A percentile compares a stretch with the other conserved stretches of the same genome.
These are phyloP conservation scores for Cymbopogon citratus DNA, from an alignment of 176 grass and related monocot genomes.

Conservation along the genomic window DNA sequence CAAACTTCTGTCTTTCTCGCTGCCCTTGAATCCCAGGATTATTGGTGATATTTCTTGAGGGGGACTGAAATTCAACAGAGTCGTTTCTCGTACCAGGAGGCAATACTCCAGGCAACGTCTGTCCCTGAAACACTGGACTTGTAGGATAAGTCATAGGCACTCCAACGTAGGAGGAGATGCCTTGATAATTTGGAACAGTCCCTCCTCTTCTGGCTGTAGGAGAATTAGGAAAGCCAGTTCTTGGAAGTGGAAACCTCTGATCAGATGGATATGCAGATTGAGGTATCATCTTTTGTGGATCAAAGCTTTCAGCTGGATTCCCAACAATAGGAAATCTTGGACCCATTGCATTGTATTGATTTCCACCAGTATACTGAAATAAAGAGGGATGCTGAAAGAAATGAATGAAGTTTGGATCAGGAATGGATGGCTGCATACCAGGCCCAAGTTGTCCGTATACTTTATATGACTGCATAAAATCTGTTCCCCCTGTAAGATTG, in stretches of 20 bases:
- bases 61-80: conserved; percentile 36
- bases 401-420: conserved; percentile 57
- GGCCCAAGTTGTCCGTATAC: conserved; percentile 66
- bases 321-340: conserved; percentile 52
- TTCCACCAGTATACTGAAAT: conserved; percentile 45
- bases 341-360: conserved; percentile 57
- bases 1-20: conserved; percentile 56
- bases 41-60: conserved; percentile 39
- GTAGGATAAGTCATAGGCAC: conserved; percentile 47
- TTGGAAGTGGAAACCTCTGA: conserved; percentile 51
- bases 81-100: conserved; percentile 65
- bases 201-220: conserved; percentile 46
- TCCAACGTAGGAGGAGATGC: conserved; percentile 42
- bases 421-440: conserved; percentile 57
- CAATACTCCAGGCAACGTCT: conserved; percentile 31
- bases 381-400: conserved; percentile 66
- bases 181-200: conserved; percentile 50
- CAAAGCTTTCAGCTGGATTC: conserved; percentile 50
- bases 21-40: conserved; percentile 54
- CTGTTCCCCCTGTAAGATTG: conserved; percentile 41
- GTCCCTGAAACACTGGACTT: conserved; percentile 55
- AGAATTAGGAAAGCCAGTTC: conserved; percentile 42
- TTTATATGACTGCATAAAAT: conserved; percentile 68
- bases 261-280: conserved; percentile 46
- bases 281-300: conserved; percentile 43